phyloP scores from a whole-genome alignment of 108 stramenopile species.

The Nannochloropsis oceanica region DNA sequence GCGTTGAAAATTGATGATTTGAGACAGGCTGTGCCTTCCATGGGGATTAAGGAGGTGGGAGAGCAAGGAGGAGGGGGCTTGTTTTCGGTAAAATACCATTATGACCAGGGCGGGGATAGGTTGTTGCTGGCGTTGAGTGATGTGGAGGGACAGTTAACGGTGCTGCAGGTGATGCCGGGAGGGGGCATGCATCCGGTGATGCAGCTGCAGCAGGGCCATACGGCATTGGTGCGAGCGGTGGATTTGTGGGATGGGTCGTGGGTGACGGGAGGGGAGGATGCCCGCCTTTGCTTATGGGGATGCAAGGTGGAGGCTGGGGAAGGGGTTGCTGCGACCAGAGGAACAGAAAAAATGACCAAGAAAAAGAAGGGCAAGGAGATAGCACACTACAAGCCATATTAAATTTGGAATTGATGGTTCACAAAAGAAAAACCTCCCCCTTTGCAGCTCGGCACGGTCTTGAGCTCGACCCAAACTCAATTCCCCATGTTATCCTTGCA shows the following conservation, averaged over 20 bases:
- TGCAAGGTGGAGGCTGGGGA: background rate
- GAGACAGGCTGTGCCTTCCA: background rate
- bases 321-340: background rate
- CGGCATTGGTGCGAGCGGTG: background rate
- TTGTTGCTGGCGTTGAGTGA: slow-evolving; percentile 16
- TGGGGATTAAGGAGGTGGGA: background rate
- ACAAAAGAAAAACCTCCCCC: no score
- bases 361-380: background rate
- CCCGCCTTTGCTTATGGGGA: slow-evolving; percentile 22
- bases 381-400: background rate
- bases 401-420: background rate
- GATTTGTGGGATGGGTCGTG: background rate
- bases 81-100: slow-evolving; percentile 11
- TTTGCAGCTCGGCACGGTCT: no score
- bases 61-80: background rate
- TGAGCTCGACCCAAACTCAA: no score
- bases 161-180: slow-evolving; percentile 19
- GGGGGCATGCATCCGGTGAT: background rate
- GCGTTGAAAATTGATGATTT: slow-evolving; percentile 9
- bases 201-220: background rate
- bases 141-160: slow-evolving; percentile 1
- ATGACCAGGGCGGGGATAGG: slow-evolving; percentile 7
- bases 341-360: background rate
- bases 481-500: no score
- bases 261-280: slow-evolving; percentile 36